Base-by-base conservation (phyloP, 2,329 filamentous ascomycete genomes). In the Nakataea oryzae region DNA sequence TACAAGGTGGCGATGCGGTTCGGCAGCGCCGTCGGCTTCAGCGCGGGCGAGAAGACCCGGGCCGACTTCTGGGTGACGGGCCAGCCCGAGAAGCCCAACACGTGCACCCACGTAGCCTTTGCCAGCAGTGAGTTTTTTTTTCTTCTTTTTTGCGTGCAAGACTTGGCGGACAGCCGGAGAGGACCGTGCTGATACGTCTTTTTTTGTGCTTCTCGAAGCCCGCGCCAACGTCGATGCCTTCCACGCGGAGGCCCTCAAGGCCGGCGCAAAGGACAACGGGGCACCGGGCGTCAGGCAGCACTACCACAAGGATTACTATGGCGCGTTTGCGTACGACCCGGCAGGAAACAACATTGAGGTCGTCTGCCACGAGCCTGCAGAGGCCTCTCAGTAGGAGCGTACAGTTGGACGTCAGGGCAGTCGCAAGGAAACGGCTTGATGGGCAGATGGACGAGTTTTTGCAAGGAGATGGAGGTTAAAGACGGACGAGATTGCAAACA, bases 331-430 rank as follows among this genome's bases (percentile, higher is more conserved):
- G 7, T 67, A 75, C 54, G 80, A 83, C 66, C 78, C 79, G 1
- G 69, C 73, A 3, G 80, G 81, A 0, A 83, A 83, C 66, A 83
- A 83, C 65, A 75, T 82, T 57, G 81, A 83, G 70, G 74, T 74
- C 60, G 72, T 80, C 13, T 73, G 70, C 57, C 58, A 62, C 41
- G 58, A 65, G 12, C 17, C 3, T 4, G n/a, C 14, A 8, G 41
- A n/a, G 8, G 41, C 6, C 17, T n/a, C 41, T 21, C 21, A 50
- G 41, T 50, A n/a, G n/a, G n/a, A n/a, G n/a, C n/a, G n/a, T n/a
- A n/a, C n/a, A n/a, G n/a, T n/a, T n/a, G n/a, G n/a, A n/a, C n/a
- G n/a, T n/a, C n/a, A n/a, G n/a, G n/a, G n/a, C n/a, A n/a, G n/a
- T n/a, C n/a, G n/a, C n/a, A n/a, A n/a, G n/a, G n/a, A n/a, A n/a